phyloP scores from a whole-genome alignment of 495 filamentous ascomycete species.

The Cudoniella acicularis region DNA sequence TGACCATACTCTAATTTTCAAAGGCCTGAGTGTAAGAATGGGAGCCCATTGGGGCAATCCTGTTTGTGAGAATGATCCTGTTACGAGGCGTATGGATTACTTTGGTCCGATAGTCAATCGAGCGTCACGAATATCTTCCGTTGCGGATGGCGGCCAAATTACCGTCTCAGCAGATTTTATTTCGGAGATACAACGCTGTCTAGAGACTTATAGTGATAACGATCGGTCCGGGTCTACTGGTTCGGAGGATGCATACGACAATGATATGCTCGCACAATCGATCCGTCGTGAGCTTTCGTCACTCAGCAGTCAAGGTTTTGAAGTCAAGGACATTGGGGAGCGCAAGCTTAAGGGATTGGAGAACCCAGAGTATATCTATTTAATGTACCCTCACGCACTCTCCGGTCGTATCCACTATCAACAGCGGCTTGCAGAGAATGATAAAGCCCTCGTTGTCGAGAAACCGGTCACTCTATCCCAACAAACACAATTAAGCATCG shows the following conservation, averaged over 20 bases:
- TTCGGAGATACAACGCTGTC: constrained; percentile 85
- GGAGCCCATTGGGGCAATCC: constrained; percentile 93
- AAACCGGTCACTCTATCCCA: constrained; percentile 24
- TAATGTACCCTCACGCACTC: constrained; percentile 86
- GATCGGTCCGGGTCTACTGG: constrained; percentile 65
- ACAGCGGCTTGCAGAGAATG: constrained; percentile 31
- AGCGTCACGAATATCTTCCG: constrained; percentile 84
- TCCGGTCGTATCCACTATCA: constrained; percentile 69
- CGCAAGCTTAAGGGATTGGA: constrained; percentile 93
- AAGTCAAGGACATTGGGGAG: constrained; percentile 93
- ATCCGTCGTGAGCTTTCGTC: constrained; percentile 87
- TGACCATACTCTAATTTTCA: constrained; percentile 86
- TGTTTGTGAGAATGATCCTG: constrained; percentile 90
- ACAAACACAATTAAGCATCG: constrained; percentile 45
- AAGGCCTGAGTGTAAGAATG: constrained; percentile 93
- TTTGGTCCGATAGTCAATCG: constrained; percentile 99
- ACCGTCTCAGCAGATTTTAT: constrained; percentile 96
- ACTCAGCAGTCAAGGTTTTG: constrained; percentile 87
- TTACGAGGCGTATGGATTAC: constrained; percentile 98
- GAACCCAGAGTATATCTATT: constrained; percentile 92
- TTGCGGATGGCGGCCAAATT: constrained; percentile 96
- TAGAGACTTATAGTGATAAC: constrained; percentile 76
- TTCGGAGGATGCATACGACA: constrained; percentile 66
- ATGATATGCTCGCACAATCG: constrained; percentile 62
- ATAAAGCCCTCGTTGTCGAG: constrained; percentile 12